Base-by-base conservation (phyloP, 2,329 filamentous ascomycete species). In the Alternaria incomplexa region DNA sequence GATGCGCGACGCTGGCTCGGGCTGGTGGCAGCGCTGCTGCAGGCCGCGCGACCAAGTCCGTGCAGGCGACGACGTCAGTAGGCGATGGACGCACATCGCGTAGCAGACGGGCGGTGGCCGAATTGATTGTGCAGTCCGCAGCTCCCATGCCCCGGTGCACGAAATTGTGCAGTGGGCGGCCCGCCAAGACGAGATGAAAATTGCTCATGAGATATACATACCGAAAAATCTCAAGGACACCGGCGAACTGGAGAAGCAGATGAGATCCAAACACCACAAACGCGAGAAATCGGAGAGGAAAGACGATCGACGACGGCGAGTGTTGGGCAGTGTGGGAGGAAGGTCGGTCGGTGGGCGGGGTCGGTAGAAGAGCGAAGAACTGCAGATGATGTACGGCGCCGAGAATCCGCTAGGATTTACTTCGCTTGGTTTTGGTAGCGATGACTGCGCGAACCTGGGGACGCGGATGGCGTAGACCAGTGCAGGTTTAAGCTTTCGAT, bases 401-500 rank as follows among this genome's bases (percentile, higher is more conserved):
- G 60, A 58, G 60, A 54, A 62, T 50, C 56, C 60, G 60, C 60
- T 62, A 62, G 45, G 48, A 52, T 65, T 66, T 66, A 64, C 65
- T 69, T 68, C 67, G 71, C 64, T 61, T 62, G 60, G 36, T 64
- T 63, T 26, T 43, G 71, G 71, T 73, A 71, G 63, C 70, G 66
- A 70, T 61, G 62, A 59, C 56, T 61, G 58, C 45, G 51, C 54
- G 62, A 64, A 58, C 61, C 67, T 64, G 63, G 63, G 64, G 70
- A 48, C 52, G 48, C 48, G 62, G 54, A 68, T 67, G 67, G 67
- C 64, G 65, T 57, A 63, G 62, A 32, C 43, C 48, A 40, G 48
- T 36, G 71, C 73, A 68, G 70, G 76, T 69, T 74, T 71, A 78
- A 78, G 75, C 75, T 78, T 78, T 77, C 58, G 61, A 77, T 77